Conservation (phyloP, 2,329 filamentous ascomycete species). For the Colletotrichum lupini region DNA sequence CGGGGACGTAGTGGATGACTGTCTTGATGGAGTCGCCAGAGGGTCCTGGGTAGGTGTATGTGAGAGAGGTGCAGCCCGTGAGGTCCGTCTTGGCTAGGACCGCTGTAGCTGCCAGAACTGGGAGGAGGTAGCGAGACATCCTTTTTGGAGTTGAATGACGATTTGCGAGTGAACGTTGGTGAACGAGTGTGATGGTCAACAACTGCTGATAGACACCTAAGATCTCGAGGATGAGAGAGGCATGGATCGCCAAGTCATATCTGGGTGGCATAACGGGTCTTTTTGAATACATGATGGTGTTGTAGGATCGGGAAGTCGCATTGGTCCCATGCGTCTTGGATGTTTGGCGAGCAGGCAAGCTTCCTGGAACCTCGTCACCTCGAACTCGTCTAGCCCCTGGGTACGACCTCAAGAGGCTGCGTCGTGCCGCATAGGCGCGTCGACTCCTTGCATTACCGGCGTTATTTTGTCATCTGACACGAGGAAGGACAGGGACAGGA, state of each 20-base stretch:
- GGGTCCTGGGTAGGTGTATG: constrained; percentile 41
- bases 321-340: not conserved
- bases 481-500: not conserved
- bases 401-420: not conserved
- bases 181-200: not conserved
- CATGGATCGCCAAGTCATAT: not conserved
- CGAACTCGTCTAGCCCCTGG: not conserved
- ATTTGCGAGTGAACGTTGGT: not conserved
- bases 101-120: constrained; percentile 44
- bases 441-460: not conserved
- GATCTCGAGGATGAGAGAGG: not conserved
- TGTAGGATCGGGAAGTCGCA: not conserved
- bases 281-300: not conserved
- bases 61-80: constrained; percentile 53
- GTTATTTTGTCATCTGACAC: not conserved
- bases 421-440: constrained; percentile 1
- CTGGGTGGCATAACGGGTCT: not conserved
- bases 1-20: constrained; percentile 69
- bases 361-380: not conserved
- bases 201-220: not conserved
- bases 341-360: not conserved
- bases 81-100: constrained; percentile 56
- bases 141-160: not conserved
- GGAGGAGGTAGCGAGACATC: constrained; percentile 29
- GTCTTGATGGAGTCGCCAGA: constrained; percentile 51